Evolutionary conservation across 2,329 filamentous ascomycete species (phyloP).

Genomic region (Colletotrichum phormii): DNA sequence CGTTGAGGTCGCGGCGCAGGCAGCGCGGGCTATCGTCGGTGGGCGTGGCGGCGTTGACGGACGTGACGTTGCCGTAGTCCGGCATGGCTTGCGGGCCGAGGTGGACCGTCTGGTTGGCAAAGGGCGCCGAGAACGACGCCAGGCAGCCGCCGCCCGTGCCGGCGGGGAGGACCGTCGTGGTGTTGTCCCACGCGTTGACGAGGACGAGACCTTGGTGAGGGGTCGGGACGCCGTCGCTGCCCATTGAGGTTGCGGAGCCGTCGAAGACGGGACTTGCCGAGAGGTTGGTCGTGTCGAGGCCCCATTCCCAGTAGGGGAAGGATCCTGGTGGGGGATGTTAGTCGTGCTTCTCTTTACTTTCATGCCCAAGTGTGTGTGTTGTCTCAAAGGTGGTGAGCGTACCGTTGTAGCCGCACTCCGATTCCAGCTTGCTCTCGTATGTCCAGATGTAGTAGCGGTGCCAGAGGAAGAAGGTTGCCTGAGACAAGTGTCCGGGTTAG

Average conservation of each 20-base stretch:
- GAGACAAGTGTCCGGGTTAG: background rate
- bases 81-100: constrained; percentile 46
- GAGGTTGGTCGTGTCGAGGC: constrained; percentile 41
- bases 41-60: constrained; percentile 37
- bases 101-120: constrained; percentile 50
- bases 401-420: constrained; percentile 41
- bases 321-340: constrained; percentile 12
- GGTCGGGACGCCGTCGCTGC: constrained; percentile 51
- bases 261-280: constrained; percentile 52
- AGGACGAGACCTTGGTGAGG: constrained; percentile 39
- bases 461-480: constrained; percentile 38
- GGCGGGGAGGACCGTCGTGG: constrained; percentile 48
- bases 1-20: constrained; percentile 51
- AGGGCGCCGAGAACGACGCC: constrained; percentile 50
- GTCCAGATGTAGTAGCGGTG: constrained; percentile 39
- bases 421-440: constrained; percentile 39
- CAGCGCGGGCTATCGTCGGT: constrained; percentile 55
- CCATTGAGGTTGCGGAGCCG: constrained; percentile 51
- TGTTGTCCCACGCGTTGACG: background rate
- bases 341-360: background rate
- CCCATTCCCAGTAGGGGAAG: constrained; percentile 36
- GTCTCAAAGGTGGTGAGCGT: background rate
- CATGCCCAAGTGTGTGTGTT: background rate
- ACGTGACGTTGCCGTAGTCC: constrained; percentile 32
- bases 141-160: constrained; percentile 61